Base-by-base conservation (phyloP, 2,329 filamentous ascomycete genomes). In the Trichoderma sp. region DNA sequence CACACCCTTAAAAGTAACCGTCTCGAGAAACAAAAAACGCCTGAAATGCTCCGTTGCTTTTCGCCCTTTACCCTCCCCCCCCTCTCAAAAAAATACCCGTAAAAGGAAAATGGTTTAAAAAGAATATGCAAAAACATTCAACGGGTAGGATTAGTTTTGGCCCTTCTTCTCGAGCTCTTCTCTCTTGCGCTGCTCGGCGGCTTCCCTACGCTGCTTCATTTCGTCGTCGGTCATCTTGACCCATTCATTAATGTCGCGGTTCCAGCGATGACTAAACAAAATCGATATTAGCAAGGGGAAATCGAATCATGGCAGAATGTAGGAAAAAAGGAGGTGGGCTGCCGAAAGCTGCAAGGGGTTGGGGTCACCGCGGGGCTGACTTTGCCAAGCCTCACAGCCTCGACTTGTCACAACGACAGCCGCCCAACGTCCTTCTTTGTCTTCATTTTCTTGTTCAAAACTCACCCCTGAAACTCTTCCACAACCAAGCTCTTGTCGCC, bases 401-500 rank as follows among this genome's bases (percentile, higher is more conserved):
- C 12, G 58, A 30, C 21, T 24, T 15, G n/a, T 51, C n/a, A 1
- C 18, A 34, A 61, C n/a, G 58, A 61, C 58, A 26, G 32, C 11
- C 51, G 21, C 12, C 21, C 6, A 32, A 57, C 18, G 21, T 4
- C n/a, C 2, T 24, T 56, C 12, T 24, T 18, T 15, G 34, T 1
- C 8, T 30, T 15, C 12, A 6, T 18, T n/a, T n/a, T 30, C 26
- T 30, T 32, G 28, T 60, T 12, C 56, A 32, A 14, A 92, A 58
- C 89, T 79, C 80, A 92, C 90, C 87, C 87, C 77, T 88, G 82
- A 82, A 87, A 92, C 69, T 88, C 83, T 1, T 90, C 91, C 3
- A 83, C 82, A 0, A 88, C 86, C 71, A 93, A 79, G 30, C 88
- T 87, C 81, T 86, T 88, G n/a, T 83, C 80, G 34, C 87, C 85